Evolutionary conservation across 768 basidiomycete genomes (phyloP).

Genomic region (Myochromella boudieri): DNA sequence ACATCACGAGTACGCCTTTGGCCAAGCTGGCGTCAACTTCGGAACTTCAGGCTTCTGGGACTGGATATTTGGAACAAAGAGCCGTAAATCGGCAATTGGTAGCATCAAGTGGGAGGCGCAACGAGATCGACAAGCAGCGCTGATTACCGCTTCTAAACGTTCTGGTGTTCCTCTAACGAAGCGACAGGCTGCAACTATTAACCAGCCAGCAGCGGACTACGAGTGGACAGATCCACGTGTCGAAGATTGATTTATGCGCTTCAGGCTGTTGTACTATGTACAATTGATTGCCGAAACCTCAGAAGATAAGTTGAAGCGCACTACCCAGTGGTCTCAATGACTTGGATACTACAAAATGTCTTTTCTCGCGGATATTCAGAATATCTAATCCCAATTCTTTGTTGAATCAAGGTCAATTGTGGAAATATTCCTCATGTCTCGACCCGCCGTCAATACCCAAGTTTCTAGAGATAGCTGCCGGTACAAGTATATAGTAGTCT

Average conservation of each 20-base stretch:
- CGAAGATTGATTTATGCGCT: not conserved
- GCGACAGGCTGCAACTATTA: not conserved
- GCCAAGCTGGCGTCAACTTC: not conserved
- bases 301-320: too few species aligned
- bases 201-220: not conserved
- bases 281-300: too few species aligned
- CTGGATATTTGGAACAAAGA: not conserved
- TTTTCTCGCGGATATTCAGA: too few species aligned
- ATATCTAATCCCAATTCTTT: too few species aligned
- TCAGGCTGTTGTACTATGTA: too few species aligned
- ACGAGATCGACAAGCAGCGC: constrained; percentile 1
- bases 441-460: too few species aligned
- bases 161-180: not conserved
- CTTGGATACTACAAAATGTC: too few species aligned
- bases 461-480: too few species aligned
- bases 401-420: too few species aligned
- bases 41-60: constrained; percentile 2
- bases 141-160: not conserved
- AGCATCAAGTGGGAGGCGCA: not conserved
- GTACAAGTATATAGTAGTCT: too few species aligned
- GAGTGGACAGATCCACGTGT: not conserved
- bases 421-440: too few species aligned
- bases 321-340: too few species aligned
- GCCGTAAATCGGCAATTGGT: not conserved
- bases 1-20: constrained; percentile 2